phyloP scores from a whole-genome alignment of 306 rosid genomes.

The Datisca glomerata region DNA sequence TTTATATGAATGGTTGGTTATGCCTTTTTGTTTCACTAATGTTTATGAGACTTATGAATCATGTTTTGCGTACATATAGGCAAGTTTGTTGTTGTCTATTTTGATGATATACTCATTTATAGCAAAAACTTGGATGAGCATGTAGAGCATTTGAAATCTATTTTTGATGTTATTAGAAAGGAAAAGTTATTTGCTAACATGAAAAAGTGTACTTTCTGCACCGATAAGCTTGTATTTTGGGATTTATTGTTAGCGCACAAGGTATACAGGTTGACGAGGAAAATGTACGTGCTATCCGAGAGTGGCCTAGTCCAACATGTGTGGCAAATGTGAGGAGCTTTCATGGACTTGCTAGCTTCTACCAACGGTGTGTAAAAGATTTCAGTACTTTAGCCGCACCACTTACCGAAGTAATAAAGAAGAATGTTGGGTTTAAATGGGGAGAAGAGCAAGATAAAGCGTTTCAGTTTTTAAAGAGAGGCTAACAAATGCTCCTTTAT shows the following conservation, averaged over 20 bases:
- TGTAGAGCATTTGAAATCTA: neutral
- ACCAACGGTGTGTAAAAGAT: conserved; percentile 1
- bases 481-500: neutral
- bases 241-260: conserved; percentile 4
- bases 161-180: neutral
- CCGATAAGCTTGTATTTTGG: neutral
- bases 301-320: conserved; percentile 2
- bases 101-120: conserved; percentile 3
- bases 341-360: conserved; percentile 7
- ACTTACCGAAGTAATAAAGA: neutral
- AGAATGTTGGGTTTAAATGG: conserved; percentile 2
- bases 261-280: conserved; percentile 4
- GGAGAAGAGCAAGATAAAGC: conserved; percentile 3
- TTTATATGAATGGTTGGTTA: no score
- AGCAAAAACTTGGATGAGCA: neutral
- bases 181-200: conserved; percentile 1
- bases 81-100: neutral
- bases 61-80: neutral
- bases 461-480: neutral
- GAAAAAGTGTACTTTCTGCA: neutral
- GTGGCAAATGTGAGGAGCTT: neutral
- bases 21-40: no score
- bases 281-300: neutral
- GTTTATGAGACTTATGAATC: neutral
- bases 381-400: neutral